Conservation (phyloP, 2,329 filamentous ascomycete genomes). For the Thielaviopsis musarum region DNA sequence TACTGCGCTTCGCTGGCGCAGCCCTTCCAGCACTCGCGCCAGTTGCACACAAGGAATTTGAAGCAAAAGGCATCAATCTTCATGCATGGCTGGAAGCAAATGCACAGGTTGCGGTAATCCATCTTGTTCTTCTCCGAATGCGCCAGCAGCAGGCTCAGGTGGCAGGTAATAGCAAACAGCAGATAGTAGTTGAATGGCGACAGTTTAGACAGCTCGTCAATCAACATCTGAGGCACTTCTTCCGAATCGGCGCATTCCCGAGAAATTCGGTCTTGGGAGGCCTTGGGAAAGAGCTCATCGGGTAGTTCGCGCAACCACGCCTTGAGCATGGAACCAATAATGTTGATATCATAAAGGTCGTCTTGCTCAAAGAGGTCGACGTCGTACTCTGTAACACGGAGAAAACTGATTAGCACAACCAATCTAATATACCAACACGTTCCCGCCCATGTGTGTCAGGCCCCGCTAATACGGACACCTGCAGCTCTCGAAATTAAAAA, state of each 20-base stretch:
- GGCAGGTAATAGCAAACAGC: constrained; percentile 91
- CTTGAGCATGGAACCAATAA: constrained; percentile 90
- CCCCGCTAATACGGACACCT: too few species aligned
- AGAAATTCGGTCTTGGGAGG: constrained; percentile 62
- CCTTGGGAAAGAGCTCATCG: constrained; percentile 81
- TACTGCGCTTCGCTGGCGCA: constrained; percentile 79
- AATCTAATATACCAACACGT: neutral
- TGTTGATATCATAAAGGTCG: constrained; percentile 90
- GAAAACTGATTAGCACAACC: neutral
- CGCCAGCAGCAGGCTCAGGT: constrained; percentile 76
- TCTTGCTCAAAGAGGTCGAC: constrained; percentile 79
- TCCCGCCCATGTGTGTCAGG: too few species aligned
- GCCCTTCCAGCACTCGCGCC: constrained; percentile 93
- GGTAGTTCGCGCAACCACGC: constrained; percentile 91
- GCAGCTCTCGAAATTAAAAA: too few species aligned
- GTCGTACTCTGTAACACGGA: constrained; percentile 47
- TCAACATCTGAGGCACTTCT: constrained; percentile 65
- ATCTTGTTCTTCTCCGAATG: constrained; percentile 96
- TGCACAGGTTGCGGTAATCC: constrained; percentile 89
- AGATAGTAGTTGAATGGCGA: constrained; percentile 96
- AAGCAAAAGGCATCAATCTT: constrained; percentile 93
- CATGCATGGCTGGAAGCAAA: constrained; percentile 94
- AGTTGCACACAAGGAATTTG: constrained; percentile 86
- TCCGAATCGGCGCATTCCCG: constrained; percentile 65
- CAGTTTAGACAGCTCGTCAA: constrained; percentile 85